phyloP scores from a whole-genome alignment of 352 stramenopile species.

The Hyaloperonospora brassicae region DNA sequence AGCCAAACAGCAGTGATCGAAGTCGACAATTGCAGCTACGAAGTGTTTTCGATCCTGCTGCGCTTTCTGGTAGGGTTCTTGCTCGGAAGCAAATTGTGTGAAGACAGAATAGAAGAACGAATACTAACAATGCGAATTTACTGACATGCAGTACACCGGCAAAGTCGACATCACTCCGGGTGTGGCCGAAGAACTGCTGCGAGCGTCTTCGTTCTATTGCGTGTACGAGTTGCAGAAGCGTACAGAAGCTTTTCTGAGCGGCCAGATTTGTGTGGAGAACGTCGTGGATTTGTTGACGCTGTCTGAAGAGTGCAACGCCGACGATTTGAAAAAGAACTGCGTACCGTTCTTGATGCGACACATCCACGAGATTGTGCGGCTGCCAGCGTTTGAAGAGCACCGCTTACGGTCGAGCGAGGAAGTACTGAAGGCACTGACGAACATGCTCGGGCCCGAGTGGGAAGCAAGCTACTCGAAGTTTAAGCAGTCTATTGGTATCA shows the following conservation, averaged over 20 bases:
- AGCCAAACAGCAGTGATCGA: slow-evolving; percentile 83
- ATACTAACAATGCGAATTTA: slow-evolving; percentile 11
- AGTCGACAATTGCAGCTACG: slow-evolving; percentile 84
- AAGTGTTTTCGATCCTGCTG: slow-evolving; percentile 80
- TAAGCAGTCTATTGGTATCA: slow-evolving; percentile 34
- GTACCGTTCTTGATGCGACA: slow-evolving; percentile 81
- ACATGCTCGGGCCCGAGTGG: slow-evolving; percentile 72
- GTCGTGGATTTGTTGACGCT: slow-evolving; percentile 70
- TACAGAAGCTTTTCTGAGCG: slow-evolving; percentile 68
- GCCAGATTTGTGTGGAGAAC: slow-evolving; percentile 74
- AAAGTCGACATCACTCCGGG: slow-evolving; percentile 78
- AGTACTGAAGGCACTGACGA: slow-evolving; percentile 71
- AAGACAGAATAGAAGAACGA: background rate
- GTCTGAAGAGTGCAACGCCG: slow-evolving; percentile 67
- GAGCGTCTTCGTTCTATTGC: slow-evolving; percentile 73
- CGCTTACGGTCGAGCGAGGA: slow-evolving; percentile 78
- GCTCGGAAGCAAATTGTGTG: background rate
- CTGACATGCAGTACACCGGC: slow-evolving; percentile 74
- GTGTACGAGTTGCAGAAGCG: slow-evolving; percentile 83
- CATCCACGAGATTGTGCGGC: slow-evolving; percentile 76
- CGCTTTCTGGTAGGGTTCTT: slow-evolving; percentile 65
- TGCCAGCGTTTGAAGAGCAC: slow-evolving; percentile 66
- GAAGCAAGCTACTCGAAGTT: slow-evolving; percentile 67
- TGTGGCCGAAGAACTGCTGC: slow-evolving; percentile 74
- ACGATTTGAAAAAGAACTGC: slow-evolving; percentile 81